A percentile compares a stretch with the other conserved stretches of the same genome.
phyloP scores from a whole-genome alignment of 805 yeast genomes.

The Ogataea nonfermentans region DNA sequence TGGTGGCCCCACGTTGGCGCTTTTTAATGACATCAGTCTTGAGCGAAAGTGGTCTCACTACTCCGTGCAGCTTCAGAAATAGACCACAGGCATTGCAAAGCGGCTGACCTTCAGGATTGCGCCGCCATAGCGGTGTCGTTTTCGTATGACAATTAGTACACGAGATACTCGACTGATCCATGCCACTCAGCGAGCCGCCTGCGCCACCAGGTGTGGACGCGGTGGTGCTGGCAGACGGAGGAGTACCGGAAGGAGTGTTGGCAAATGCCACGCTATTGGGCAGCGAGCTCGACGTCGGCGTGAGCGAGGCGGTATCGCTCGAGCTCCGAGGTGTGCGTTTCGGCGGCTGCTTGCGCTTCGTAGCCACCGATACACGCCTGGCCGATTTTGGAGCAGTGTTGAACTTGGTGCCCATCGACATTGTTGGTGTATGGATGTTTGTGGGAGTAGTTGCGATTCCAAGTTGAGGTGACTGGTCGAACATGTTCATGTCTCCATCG shows the following conservation, averaged over 20 bases:
- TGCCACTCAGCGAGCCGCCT: slow-evolving; percentile 6
- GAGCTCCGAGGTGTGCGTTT: slow-evolving; percentile 12
- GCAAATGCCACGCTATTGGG: slow-evolving; percentile 12
- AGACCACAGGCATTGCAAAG: slow-evolving; percentile 96
- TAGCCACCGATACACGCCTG: slow-evolving; percentile 18
- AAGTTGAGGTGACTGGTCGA: slow-evolving; percentile 19
- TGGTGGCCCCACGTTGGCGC: slow-evolving; percentile 61
- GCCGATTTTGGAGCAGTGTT: slow-evolving; percentile 12
- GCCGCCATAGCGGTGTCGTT: slow-evolving; percentile 93
- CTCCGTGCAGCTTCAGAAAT: slow-evolving; percentile 91
- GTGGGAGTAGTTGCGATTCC: slow-evolving; percentile 8
- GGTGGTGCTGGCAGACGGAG: slow-evolving; percentile 13
- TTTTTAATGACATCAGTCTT: slow-evolving; percentile 86
- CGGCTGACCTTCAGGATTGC: slow-evolving; percentile 90
- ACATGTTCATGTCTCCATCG: slow-evolving; percentile 32
- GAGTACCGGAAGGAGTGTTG: slow-evolving; percentile 10
- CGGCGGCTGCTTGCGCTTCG: slow-evolving; percentile 19
- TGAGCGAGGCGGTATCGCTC: slow-evolving; percentile 14
- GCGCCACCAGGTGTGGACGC: slow-evolving; percentile 9
- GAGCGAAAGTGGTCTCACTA: slow-evolving; percentile 80
- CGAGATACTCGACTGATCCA: slow-evolving; percentile 23
- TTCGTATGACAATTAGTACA: slow-evolving; percentile 91
- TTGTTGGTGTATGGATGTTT: slow-evolving; percentile 1
- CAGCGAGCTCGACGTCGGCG: slow-evolving; percentile 16
- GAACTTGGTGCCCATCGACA: slow-evolving; percentile 2